Evolutionary conservation across 768 basidiomycete genomes (phyloP).

Genomic region (Lyophyllum decastes): DNA sequence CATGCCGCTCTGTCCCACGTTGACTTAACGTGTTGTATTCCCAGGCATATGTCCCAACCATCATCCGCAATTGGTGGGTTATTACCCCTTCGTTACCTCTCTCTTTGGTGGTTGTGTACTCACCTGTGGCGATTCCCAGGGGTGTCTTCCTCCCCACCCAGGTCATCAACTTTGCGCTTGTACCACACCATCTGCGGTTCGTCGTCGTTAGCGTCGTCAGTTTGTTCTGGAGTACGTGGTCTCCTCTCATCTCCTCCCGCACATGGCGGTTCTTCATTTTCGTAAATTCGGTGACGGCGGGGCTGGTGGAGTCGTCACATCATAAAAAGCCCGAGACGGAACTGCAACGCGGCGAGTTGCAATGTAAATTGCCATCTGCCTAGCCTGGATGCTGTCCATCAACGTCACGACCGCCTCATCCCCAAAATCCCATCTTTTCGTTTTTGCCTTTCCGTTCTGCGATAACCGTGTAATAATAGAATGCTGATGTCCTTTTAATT

Average conservation of each 20-base stretch:
- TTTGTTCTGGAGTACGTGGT: conserved; percentile 76
- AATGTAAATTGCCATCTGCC: too few species aligned
- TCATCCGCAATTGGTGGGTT: conserved; percentile 73
- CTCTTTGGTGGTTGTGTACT: background rate
- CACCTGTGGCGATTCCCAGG: conserved; percentile 35
- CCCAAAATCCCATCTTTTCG: background rate
- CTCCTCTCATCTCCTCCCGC: background rate
- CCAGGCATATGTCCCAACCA: conserved; percentile 71
- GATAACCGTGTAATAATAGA: too few species aligned
- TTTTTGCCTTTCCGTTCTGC: background rate
- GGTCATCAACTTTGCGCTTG: conserved; percentile 73
- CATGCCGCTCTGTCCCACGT: rapidly evolving
- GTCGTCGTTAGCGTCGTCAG: conserved; percentile 75
- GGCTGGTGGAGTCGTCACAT: too few species aligned
- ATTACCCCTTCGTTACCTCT: background rate
- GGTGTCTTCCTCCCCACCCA: conserved; percentile 77
- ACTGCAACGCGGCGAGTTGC: too few species aligned
- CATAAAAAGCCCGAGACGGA: background rate
- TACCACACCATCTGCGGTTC: conserved; percentile 78
- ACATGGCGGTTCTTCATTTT: background rate
- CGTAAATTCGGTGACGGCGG: too few species aligned
- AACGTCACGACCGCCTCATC: background rate
- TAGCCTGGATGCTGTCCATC: background rate
- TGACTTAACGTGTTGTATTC: background rate
- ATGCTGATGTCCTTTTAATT: too few species aligned